A percentile compares a stretch with the other conserved stretches of the same genome.
Conservation (phyloP, 768 basidiomycete species). For the Termitomyces titanicus region DNA sequence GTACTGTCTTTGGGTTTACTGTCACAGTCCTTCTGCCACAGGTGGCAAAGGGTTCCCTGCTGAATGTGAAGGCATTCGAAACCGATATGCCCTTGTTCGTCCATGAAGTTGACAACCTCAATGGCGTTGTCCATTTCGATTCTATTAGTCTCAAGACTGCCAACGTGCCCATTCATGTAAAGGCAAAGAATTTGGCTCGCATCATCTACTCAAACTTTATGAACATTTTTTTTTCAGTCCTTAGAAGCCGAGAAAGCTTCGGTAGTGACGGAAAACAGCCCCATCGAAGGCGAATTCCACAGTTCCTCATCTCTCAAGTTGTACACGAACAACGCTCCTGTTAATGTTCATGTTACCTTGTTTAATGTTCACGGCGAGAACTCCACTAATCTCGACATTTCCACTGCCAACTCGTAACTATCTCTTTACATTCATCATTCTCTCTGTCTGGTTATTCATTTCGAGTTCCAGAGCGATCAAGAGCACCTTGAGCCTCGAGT, state of each 20-base stretch:
- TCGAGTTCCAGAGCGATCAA: conserved; percentile 4
- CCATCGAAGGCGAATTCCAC: conserved; percentile 44
- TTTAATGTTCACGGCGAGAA: conserved; percentile 23
- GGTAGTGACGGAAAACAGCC: conserved; percentile 37
- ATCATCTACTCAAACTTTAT: neutral
- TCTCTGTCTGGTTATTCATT: neutral
- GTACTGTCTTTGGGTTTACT: conserved; percentile 15
- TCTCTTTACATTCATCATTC: neutral
- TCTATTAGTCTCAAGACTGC: conserved; percentile 30
- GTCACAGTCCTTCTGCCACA: conserved; percentile 24
- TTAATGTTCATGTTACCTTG: conserved; percentile 38
- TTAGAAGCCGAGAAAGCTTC: conserved; percentile 24
- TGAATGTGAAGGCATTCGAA: conserved; percentile 38
- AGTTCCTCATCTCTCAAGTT: conserved; percentile 25
- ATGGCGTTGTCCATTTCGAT: conserved; percentile 35
- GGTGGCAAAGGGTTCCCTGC: conserved; percentile 10
- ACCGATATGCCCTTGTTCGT: conserved; percentile 40
- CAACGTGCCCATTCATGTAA: conserved; percentile 29
- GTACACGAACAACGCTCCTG: conserved; percentile 38
- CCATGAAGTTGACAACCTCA: conserved; percentile 35
- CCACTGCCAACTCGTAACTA: conserved; percentile 39
- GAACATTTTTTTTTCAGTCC: conserved; percentile 21
- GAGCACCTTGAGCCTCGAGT: conserved; percentile 6
- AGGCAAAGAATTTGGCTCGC: conserved; percentile 24
- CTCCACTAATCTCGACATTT: conserved; percentile 22